A percentile compares a stretch with the other conserved stretches of the same genome.
phyloP scores from a whole-genome alignment of 306 rosid species.

The Prunus mira region DNA sequence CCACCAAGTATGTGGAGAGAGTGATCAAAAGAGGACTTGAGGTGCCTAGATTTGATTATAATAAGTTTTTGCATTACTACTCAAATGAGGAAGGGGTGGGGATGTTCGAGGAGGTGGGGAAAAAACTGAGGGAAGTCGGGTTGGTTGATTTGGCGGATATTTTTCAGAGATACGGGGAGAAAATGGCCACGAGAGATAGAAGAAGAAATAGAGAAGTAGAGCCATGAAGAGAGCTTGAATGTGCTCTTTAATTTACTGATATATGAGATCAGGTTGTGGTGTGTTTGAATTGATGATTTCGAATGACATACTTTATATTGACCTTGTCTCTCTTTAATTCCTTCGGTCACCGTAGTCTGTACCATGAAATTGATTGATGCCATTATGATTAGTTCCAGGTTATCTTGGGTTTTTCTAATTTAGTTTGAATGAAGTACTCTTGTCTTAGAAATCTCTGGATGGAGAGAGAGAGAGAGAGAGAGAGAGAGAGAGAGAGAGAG shows the following conservation, averaged over 20 bases:
- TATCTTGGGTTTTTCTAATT: too few relatives aligned
- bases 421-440: too few relatives aligned
- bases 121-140: slow-evolving; percentile 75
- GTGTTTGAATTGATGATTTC: too few relatives aligned
- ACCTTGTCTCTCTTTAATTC: too few relatives aligned
- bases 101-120: slow-evolving; percentile 76
- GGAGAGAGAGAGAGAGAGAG: too few relatives aligned
- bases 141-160: slow-evolving; percentile 83
- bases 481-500: too few relatives aligned
- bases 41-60: slow-evolving; percentile 87
- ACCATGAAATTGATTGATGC: too few relatives aligned
- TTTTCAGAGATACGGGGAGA: slow-evolving; percentile 74
- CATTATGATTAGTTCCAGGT: too few relatives aligned
- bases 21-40: slow-evolving; percentile 59
- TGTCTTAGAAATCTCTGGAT: too few relatives aligned
- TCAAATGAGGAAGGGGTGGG: slow-evolving; percentile 76
- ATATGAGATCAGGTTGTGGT: too few relatives aligned
- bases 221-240: background rate
- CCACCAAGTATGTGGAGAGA: slow-evolving; percentile 84
- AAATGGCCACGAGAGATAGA: slow-evolving; percentile 75
- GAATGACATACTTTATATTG: too few relatives aligned
- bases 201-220: slow-evolving; percentile 38
- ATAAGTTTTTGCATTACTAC: slow-evolving; percentile 64
- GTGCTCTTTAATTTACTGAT: background rate
- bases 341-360: too few relatives aligned